Evolutionary conservation across 2,329 filamentous ascomycete genomes (phyloP), one percentile per base, ranked within the genome.

Genomic region (Cryphonectria parasitica): DNA sequence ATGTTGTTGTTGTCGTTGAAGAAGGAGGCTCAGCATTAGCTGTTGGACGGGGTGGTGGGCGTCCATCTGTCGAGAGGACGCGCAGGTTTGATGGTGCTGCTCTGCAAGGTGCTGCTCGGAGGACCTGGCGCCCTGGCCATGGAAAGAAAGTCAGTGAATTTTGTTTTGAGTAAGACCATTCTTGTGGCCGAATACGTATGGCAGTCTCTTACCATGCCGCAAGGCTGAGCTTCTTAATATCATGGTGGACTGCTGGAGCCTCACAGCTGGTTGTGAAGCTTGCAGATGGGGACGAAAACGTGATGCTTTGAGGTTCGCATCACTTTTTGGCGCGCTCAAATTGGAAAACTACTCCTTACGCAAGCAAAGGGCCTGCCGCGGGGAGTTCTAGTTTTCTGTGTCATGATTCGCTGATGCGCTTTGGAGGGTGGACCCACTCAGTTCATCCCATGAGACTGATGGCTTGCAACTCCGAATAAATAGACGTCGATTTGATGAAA

Each of bases 201-300:
- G 13, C 28, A 41, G n/a, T 11, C 15, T 25, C 83, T 76, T 80
- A 89, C 88, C 84, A 78, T 88, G 82, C 85, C 86, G 86, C 78
- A 84, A 79, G 67, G 82, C 82, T 74, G 83, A 79, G 77, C 83
- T 88, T 82, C 87, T 84, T 74, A 87, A 76, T 76, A 89, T 88
- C 88, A 89, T 90, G 74, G 77, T 49, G 62, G 10, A 45, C 34
- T 80, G 79, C 77, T 73, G 76, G 74, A 71, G 75, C 72, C 31
- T 73, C 74, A 73, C 69, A 68, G 69, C 69, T 66, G 70, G 45
- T 52, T 39, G 58, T 63, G 64, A 67, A 67, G 67, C 71, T 70
- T 61, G 36, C 31, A 43, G 36, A 28, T 15, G 19, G 36, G n/a
- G 36, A 52, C 54, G 31, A 70, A 31, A 45, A 62, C 65, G 68